phyloP scores from a whole-genome alignment of 2,329 filamentous ascomycete genomes.

The Cladosporium sp. region DNA sequence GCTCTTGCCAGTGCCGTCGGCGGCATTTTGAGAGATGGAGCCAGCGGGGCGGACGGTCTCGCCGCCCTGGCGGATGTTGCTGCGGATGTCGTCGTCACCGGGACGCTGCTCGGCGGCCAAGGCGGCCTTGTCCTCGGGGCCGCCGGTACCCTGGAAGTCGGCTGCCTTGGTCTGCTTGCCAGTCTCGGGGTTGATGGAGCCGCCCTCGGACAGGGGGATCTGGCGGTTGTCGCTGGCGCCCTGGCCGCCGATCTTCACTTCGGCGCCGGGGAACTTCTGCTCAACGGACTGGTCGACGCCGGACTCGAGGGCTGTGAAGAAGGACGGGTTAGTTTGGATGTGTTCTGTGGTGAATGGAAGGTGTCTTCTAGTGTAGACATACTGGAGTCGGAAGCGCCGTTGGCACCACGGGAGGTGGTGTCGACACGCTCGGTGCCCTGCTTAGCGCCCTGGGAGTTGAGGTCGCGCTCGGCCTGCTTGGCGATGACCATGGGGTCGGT shows the following conservation, averaged over 20 bases:
- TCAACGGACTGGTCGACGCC: constrained; percentile 42
- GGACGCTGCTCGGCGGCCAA: constrained; percentile 35
- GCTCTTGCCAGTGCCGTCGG: constrained; percentile 15
- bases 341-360: background rate
- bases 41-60: constrained; percentile 23
- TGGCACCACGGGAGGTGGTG: constrained; percentile 15
- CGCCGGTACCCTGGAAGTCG: constrained; percentile 47
- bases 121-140: constrained; percentile 43
- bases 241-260: constrained; percentile 40
- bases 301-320: constrained; percentile 39
- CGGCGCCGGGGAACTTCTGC: constrained; percentile 42
- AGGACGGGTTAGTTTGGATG: background rate
- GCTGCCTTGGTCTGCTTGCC: constrained; percentile 41
- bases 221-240: constrained; percentile 45
- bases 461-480: constrained; percentile 45
- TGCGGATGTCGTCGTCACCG: constrained; percentile 39
- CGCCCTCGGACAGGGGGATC: constrained; percentile 45
- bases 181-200: constrained; percentile 20
- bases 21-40: constrained; percentile 12
- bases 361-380: background rate
- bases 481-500: constrained; percentile 42
- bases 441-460: constrained; percentile 42
- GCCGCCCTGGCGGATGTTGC: constrained; percentile 36
- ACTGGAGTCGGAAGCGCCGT: constrained; percentile 17
- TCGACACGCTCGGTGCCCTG: constrained; percentile 28